Base-by-base conservation (phyloP, 1,284 basidiomycete species). In the Ceratobasidium papillatum region DNA sequence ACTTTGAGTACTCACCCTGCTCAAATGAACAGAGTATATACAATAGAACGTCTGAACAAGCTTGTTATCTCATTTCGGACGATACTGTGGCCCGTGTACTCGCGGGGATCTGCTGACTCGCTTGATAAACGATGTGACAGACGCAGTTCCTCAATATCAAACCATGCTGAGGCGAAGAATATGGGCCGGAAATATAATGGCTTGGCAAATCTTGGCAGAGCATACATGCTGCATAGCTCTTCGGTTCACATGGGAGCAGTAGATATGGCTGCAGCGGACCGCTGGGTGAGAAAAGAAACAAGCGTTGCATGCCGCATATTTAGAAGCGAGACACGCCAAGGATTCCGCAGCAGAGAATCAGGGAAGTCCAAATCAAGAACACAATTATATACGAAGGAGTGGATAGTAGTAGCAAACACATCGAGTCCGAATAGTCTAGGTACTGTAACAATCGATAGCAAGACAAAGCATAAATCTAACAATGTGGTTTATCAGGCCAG, bases 211-310 rank as follows among this genome's bases (percentile, higher is more conserved):
- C 51, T 43, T 52, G n/a, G 65, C n/a, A 51, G 12, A 25, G 34
- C 32, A 38, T 54, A 32, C 41, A 45, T 56, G 52, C 45, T 56
- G 36, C 22, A 17, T 5, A 45, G 19, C 3, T 17, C 64, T 54
- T 68, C 51, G 51, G 25, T 11, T 12, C 51, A 30, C 41, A 68
- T 68, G 65, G 51, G 38, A 54, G 51, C n/a, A 41, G 65, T 38
- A 22, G 52, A 32, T 17, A 22, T 27, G 19, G 5, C 11, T 34
- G 34, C n/a, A 17, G 22, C 12, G 8, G 17, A 32, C 34, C 41
- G 12, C 30, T 32, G 7, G 30, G 56, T 27, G 41, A 25, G 61
- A 45, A 63, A 1, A 45, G 19, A 32, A 41, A 61, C 27, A 54
- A 59, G 56, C 56, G 7, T 38, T 34, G 19, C 34, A 22, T 36